Evolutionary conservation across 139 green algal species (phyloP).

Genomic region (Tetradesmus obliquus): DNA sequence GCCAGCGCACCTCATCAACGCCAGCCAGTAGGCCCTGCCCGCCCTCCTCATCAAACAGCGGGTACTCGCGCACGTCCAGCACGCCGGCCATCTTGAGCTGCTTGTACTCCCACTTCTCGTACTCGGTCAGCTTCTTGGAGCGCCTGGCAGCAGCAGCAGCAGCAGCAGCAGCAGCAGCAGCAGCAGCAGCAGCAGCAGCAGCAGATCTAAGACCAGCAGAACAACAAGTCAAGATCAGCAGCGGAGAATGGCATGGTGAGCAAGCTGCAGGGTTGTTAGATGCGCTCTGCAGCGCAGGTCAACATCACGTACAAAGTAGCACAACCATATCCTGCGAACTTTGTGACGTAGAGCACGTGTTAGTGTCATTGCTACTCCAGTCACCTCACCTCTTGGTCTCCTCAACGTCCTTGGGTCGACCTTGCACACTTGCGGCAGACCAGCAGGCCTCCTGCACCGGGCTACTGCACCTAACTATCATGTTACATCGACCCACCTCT

Average conservation of each 20-base stretch:
- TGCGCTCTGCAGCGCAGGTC: no score
- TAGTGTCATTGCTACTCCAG: no score
- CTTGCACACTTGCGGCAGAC: background rate
- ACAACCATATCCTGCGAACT: no score
- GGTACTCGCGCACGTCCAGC: constrained; percentile 90
- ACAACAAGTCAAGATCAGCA: no score
- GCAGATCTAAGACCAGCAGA: background rate
- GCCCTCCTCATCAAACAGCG: constrained; percentile 89
- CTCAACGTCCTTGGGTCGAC: constrained; percentile 56
- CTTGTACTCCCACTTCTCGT: constrained; percentile 85
- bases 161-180: background rate
- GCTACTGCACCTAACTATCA: no score
- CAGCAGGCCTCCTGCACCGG: background rate
- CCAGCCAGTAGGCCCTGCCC: constrained; percentile 57
- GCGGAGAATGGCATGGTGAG: no score
- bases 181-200: background rate
- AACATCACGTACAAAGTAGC: no score
- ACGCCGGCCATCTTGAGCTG: constrained; percentile 84
- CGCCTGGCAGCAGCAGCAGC: constrained; percentile 42
- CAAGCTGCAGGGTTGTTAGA: no score
- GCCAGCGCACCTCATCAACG: constrained; percentile 54
- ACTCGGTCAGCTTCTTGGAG: constrained; percentile 76
- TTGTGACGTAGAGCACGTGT: no score
- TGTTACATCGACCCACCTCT: constrained; percentile 5
- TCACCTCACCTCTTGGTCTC: constrained; percentile 18